Percentiles rank a stretch among this genome's conserved stretches.
These are phyloP conservation scores for Gloeophyllum trabeum DNA, from an alignment of 768 basidiomycete genomes.

Conservation along the genomic window DNA sequence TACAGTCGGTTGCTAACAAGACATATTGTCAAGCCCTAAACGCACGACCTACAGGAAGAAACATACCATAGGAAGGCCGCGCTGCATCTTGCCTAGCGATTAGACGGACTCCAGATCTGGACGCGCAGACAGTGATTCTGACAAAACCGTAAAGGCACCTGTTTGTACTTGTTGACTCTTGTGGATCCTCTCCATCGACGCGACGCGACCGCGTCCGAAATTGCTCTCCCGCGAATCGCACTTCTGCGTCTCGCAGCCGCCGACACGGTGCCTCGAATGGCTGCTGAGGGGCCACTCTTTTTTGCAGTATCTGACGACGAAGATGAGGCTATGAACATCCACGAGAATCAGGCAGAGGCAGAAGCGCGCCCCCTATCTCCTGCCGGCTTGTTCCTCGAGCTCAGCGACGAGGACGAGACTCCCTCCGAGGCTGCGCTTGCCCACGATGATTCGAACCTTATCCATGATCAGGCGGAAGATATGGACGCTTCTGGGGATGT, in stretches of 20 bases:
- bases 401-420: neutral
- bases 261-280: no score
- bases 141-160: neutral
- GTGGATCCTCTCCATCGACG: neutral
- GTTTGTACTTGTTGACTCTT: neutral
- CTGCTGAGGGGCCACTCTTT: conserved; percentile 27
- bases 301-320: conserved; percentile 51
- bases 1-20: conserved; percentile 85
- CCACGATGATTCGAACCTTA: conserved; percentile 1
- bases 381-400: no score
- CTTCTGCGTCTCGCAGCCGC: neutral
- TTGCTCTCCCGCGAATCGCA: neutral
- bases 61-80: conserved; percentile 28
- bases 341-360: no score
- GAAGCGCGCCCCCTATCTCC: no score
- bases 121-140: neutral
- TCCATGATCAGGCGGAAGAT: conserved; percentile 6
- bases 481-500: conserved; percentile 9
- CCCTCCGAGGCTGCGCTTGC: neutral
- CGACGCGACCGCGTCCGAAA: neutral
- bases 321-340: conserved; percentile 7
- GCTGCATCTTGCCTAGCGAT: conserved; percentile 56
- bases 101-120: no score
- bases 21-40: conserved; percentile 4
- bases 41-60: neutral